A percentile compares a stretch with the other conserved stretches of the same genome.
Evolutionary conservation across 176 grass and related monocot genomes (phyloP).

Genomic region (Typha latifolia): DNA sequence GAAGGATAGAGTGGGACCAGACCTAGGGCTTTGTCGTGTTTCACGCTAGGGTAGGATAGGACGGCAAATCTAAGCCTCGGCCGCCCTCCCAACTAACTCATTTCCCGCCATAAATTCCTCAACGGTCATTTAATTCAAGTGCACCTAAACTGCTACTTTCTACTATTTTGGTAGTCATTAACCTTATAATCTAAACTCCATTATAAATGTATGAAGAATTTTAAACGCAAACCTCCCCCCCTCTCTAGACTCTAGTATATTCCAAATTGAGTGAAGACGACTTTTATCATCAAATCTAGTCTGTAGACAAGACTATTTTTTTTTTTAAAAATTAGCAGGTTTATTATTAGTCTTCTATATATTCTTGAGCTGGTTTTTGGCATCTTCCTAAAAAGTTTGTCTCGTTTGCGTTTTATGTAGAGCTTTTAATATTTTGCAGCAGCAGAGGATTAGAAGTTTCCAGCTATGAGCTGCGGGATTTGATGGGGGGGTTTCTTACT

Average conservation of each 20-base stretch:
- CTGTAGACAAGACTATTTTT: too few relatives aligned
- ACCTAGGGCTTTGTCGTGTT: not conserved
- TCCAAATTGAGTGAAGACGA: too few relatives aligned
- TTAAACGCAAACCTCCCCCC: too few relatives aligned
- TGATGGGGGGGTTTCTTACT: constrained; percentile 19
- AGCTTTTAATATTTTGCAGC: too few relatives aligned
- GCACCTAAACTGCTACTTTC: not conserved
- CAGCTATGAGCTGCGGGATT: constrained; percentile 19
- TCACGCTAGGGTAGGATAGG: not conserved
- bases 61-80: not conserved
- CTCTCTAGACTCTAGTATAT: too few relatives aligned
- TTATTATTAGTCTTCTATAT: too few relatives aligned
- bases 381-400: too few relatives aligned
- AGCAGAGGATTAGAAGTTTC: not conserved
- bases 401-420: too few relatives aligned
- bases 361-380: too few relatives aligned
- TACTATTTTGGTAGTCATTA: not conserved
- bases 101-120: constrained; percentile 3
- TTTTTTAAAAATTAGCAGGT: too few relatives aligned
- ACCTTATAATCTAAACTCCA: not conserved
- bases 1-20: not conserved
- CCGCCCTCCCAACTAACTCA: not conserved
- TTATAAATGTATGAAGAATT: too few relatives aligned
- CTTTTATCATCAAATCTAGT: too few relatives aligned
- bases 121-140: constrained; percentile 1